Base-by-base conservation (phyloP, 495 filamentous ascomycete species). In the Penicillium paxilli region DNA sequence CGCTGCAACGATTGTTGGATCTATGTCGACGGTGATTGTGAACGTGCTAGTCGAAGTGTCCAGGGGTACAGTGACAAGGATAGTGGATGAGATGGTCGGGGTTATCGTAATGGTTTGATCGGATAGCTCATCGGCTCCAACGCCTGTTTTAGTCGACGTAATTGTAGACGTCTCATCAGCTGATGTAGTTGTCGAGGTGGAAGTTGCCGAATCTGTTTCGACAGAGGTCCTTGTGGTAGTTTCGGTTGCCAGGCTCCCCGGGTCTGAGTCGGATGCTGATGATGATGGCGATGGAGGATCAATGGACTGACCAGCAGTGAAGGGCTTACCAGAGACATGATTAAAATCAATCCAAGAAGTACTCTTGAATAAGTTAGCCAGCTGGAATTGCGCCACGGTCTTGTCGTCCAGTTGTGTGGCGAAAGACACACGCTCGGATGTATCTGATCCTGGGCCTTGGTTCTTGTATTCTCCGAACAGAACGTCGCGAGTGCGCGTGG, bases 401-500 rank as follows among this genome's bases (percentile, higher is more conserved):
- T 46, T 35, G n/a, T 50, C 21, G 20, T 50, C 44, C 16, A 55
- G 38, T 47, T 55, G 47, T 3, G 52, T 49, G 21, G 52, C 38
- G 17, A 55, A 55, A 1, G 45, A 37, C 5, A 38, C 52, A 32
- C 52, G 52, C 1, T 30, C 14, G n/a, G 40, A 30, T 5, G 46
- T 50, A 20, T 47, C 49, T 3, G 57, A 55, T 7, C 59, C 59
- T 7, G 59, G 48, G 17, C 59, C 59, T 40, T 40, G 35, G 19
- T 59, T 63, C 6, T 47, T 42, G 35, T 63, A 63, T 17, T 63
- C 59, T 4, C 51, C 52, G 38, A 63, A 63, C 2, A 56, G 55
- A n/a, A 63, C 59, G 17, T 42, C 40, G 20, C 5, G 22, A 10
- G 47, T 63, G 4, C 52, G 48, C 16, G 35, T 59, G 33, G 47